Base-by-base conservation (phyloP, 768 basidiomycete genomes). In the Boletellus sp. region DNA sequence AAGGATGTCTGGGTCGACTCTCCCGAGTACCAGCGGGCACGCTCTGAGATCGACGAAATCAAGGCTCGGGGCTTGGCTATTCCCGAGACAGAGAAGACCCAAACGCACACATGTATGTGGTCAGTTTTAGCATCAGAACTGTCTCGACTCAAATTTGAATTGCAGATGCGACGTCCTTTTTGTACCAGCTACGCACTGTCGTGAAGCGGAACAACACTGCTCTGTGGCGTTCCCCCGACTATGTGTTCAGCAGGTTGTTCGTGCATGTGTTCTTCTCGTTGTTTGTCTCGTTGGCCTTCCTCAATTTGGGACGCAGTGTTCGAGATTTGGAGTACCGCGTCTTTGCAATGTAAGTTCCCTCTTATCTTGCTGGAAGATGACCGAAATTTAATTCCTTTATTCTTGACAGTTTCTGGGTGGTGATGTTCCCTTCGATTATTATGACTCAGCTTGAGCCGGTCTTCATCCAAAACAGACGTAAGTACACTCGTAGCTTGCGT, bases 171-270 rank as follows among this genome's bases (percentile, higher is more conserved):
- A 90, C 89, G 0, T 74, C 85, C 0, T 85, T 90, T 72, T 65
- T 76, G 44, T 84, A 83, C 63, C 92, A 95, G 65, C 72, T 94
- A 53, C 74, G 74, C 54, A 73, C 76, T 13, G 89, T 94, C 50
- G 74, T 82, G 16, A 56, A 71, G 19, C 77, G 91, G 36, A 87
- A 88, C 62, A 83, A 83, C 59, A 58, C 73, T 6, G 83, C 88
- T 2, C 71, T 93, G 12, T 94, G 88, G 86, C 76, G 92, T 47
- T 87, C 84, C 9, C 87, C 90, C 3, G 83, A 91, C 55, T 94
- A 94, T 64, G 81, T 90, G 43, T 93, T 85, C 72, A 90, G 82
- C 45, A 81, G 92, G 17, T 70, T 92, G 22, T 90, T 90, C 66
- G 79, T 87, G 15, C 85, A 87, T 55, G 74, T 77, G 3, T 83